Conservation (phyloP, 73 alveolate genomes). For the Uronychia setigera region DNA sequence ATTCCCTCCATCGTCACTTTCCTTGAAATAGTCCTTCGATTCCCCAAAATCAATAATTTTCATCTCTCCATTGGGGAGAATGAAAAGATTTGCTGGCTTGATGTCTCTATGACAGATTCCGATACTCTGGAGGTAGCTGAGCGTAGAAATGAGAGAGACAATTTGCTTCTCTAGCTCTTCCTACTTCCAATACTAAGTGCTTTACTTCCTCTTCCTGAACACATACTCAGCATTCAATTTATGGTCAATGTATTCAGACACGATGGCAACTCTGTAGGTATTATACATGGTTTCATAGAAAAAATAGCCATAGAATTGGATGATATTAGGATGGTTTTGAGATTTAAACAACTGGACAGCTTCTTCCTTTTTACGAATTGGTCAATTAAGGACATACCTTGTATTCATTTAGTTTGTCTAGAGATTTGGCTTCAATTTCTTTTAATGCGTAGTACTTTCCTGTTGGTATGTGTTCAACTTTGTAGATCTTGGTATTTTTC, state of each 20-base stretch:
- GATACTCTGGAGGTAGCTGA: constrained; percentile 68
- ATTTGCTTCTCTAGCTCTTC: constrained; percentile 89
- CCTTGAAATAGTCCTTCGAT: constrained; percentile 86
- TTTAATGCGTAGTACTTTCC: constrained; percentile 93
- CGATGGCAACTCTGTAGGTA: constrained; percentile 94
- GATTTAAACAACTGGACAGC: constrained; percentile 95
- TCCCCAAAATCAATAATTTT: constrained; percentile 88
- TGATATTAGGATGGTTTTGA: constrained; percentile 93
- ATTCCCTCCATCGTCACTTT: constrained; percentile 90
- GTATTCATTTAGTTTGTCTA: constrained; percentile 97
- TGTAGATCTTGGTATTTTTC: constrained; percentile 94
- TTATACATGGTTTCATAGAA: constrained; percentile 96
- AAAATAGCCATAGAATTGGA: constrained; percentile 94
- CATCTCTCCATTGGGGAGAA: constrained; percentile 56
- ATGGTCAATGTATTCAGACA: constrained; percentile 93
- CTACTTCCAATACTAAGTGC: constrained; percentile 81
- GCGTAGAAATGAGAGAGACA: constrained; percentile 76
- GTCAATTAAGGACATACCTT: constrained; percentile 38
- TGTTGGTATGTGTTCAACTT: constrained; percentile 90
- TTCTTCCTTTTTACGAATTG: constrained; percentile 81
- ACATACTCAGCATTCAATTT: constrained; percentile 88
- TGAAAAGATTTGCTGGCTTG: constrained; percentile 83
- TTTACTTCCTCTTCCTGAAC: constrained; percentile 90
- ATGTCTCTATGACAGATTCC: constrained; percentile 87
- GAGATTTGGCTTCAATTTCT: constrained; percentile 96